Evolutionary conservation across 306 rosid genomes (phyloP).

Genomic region (Chamaecrista fasciculata): DNA sequence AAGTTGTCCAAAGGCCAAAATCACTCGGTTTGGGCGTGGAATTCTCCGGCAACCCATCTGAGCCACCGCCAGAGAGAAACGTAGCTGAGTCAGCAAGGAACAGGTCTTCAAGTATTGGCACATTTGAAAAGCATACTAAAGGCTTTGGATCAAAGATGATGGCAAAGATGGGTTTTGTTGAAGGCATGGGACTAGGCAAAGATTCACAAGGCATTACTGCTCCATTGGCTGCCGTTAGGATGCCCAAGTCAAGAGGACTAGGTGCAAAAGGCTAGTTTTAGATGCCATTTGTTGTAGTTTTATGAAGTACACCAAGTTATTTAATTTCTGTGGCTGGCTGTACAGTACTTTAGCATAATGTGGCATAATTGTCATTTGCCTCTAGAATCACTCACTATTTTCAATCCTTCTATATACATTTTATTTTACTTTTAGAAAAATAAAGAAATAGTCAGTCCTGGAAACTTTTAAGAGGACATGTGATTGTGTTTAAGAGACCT

Average conservation of each 20-base stretch:
- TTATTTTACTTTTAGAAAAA: background rate
- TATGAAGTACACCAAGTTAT: too few species aligned
- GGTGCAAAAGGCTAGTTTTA: slow-evolving; percentile 58
- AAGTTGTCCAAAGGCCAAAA: slow-evolving; percentile 80
- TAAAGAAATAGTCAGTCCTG: background rate
- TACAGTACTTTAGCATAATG: too few species aligned
- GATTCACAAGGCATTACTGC: slow-evolving; percentile 78
- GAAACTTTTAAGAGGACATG: slow-evolving; percentile 9
- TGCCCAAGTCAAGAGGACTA: slow-evolving; percentile 76
- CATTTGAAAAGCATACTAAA: slow-evolving; percentile 83
- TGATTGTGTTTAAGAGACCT: slow-evolving; percentile 16
- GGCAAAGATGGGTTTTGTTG: slow-evolving; percentile 93
- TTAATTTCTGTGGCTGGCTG: too few species aligned
- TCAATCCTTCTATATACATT: background rate
- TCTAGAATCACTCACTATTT: background rate
- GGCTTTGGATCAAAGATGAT: slow-evolving; percentile 95
- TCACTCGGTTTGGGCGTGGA: slow-evolving; percentile 89
- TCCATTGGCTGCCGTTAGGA: slow-evolving; percentile 66
- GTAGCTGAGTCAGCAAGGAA: slow-evolving; percentile 26
- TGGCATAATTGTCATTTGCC: too few species aligned
- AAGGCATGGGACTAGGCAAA: slow-evolving; percentile 77
- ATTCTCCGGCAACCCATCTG: slow-evolving; percentile 41
- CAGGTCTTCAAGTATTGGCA: slow-evolving; percentile 45
- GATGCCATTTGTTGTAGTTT: background rate
- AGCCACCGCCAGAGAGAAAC: slow-evolving; percentile 26